These are phyloP conservation scores for Cajanus cajan DNA, from an alignment of 306 rosid species.

Conservation along the genomic window DNA sequence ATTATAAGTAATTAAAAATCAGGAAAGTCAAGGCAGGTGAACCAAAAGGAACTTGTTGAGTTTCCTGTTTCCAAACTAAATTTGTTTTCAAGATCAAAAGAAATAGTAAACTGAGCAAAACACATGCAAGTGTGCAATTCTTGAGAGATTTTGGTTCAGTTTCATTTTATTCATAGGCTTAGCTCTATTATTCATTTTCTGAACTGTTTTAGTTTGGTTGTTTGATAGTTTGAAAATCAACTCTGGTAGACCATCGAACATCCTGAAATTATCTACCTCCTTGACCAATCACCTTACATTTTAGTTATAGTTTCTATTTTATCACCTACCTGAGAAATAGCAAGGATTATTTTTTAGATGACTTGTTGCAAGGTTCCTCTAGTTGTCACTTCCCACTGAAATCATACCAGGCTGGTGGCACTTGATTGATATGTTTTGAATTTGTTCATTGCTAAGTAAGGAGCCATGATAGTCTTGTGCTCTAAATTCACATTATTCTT, in stretches of 20 bases:
- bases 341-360: neutral
- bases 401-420: neutral
- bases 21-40: neutral
- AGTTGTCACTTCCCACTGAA: neutral
- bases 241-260: neutral
- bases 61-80: neutral
- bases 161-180: neutral
- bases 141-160: neutral
- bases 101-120: neutral
- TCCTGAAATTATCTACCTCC: neutral
- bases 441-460: neutral
- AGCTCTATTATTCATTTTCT: neutral
- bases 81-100: neutral
- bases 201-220: neutral
- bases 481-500: neutral
- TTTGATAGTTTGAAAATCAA: neutral
- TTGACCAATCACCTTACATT: neutral
- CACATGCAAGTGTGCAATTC: neutral
- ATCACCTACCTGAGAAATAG: neutral
- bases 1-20: neutral
- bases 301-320: neutral
- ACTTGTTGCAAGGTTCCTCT: neutral
- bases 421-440: neutral
- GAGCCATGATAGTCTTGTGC: neutral
- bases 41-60: neutral